phyloP scores from a whole-genome alignment of 2,329 filamentous ascomycete genomes.

The Cladosporium sphaerospermum region DNA sequence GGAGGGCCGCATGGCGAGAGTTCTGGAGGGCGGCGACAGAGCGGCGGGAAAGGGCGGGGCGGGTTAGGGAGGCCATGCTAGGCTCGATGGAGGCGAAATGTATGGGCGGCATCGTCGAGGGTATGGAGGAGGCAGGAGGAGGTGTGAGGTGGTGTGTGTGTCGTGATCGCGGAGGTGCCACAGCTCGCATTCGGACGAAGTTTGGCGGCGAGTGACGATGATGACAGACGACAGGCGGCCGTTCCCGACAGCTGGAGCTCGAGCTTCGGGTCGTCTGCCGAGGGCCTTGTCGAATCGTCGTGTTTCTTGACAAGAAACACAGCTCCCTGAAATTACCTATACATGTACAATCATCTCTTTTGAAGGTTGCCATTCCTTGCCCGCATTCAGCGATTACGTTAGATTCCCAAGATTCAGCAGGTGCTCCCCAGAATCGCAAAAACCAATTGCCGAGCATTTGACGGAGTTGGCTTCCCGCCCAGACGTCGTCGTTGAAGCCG shows the following conservation, averaged over 20 bases:
- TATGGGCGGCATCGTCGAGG: slow-evolving; percentile 4
- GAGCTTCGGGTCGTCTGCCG: neutral
- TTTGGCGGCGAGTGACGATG: slow-evolving; percentile 1
- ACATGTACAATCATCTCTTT: too few relatives aligned
- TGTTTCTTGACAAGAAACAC: too few relatives aligned
- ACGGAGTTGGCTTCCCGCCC: too few relatives aligned
- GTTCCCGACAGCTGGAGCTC: neutral
- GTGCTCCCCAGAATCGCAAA: too few relatives aligned
- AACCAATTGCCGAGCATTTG: too few relatives aligned
- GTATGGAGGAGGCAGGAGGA: neutral
- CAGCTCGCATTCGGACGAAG: neutral
- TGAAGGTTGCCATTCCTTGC: too few relatives aligned
- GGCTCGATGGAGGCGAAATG: slow-evolving; percentile 5
- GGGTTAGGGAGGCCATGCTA: slow-evolving; percentile 28
- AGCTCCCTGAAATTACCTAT: too few relatives aligned
- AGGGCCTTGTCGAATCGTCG: too few relatives aligned
- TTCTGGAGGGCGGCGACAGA: slow-evolving; percentile 28
- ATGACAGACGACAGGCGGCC: neutral
- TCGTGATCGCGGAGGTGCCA: neutral
- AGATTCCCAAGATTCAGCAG: too few relatives aligned
- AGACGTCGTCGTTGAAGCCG: too few relatives aligned
- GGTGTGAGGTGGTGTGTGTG: neutral
- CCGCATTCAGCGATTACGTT: too few relatives aligned
- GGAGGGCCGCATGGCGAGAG: slow-evolving; percentile 26
- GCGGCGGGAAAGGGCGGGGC: slow-evolving; percentile 26